A percentile compares a stretch with the other conserved stretches of the same genome.
Evolutionary conservation across 768 basidiomycete species (phyloP).

Genomic region (Termitomyces sp.): DNA sequence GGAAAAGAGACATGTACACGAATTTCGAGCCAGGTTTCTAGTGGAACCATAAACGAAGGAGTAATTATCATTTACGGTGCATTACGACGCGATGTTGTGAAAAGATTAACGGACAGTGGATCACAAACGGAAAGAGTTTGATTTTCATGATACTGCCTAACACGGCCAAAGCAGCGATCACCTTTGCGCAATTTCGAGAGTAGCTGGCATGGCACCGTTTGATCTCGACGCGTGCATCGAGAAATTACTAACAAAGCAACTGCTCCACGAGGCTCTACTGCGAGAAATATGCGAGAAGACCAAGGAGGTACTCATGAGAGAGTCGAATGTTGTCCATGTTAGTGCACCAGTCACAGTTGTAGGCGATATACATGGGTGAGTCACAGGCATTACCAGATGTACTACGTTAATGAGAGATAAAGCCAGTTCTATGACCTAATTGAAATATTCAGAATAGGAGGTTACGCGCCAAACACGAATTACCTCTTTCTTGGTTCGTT

Average conservation of each 20-base stretch:
- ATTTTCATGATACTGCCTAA: slow-evolving; percentile 26
- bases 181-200: slow-evolving; percentile 12
- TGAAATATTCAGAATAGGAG: slow-evolving; percentile 98
- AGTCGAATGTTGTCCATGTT: slow-evolving; percentile 97
- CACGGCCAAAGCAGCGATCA: slow-evolving; percentile 31
- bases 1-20: slow-evolving; percentile 12
- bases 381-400: slow-evolving; percentile 15
- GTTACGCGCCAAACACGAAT: slow-evolving; percentile 93
- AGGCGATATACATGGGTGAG: slow-evolving; percentile 98
- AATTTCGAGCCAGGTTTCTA: slow-evolving; percentile 9
- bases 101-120: slow-evolving; percentile 16
- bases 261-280: slow-evolving; percentile 89
- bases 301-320: slow-evolving; percentile 98
- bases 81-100: slow-evolving; percentile 9
- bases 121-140: slow-evolving; percentile 10
- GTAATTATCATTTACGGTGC: slow-evolving; percentile 5
- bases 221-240: slow-evolving; percentile 96
- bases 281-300: slow-evolving; percentile 99
- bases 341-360: slow-evolving; percentile 97
- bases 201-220: slow-evolving; percentile 58
- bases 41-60: slow-evolving; percentile 11
- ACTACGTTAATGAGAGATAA: slow-evolving; percentile 33
- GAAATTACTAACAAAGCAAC: slow-evolving; percentile 85
- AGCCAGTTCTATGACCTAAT: slow-evolving; percentile 99
- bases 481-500: slow-evolving; percentile 93